Evolutionary conservation across 148 eudicot species (phyloP), one percentile per base, ranked within the genome.

Genomic region (Drosera capensis): DNA sequence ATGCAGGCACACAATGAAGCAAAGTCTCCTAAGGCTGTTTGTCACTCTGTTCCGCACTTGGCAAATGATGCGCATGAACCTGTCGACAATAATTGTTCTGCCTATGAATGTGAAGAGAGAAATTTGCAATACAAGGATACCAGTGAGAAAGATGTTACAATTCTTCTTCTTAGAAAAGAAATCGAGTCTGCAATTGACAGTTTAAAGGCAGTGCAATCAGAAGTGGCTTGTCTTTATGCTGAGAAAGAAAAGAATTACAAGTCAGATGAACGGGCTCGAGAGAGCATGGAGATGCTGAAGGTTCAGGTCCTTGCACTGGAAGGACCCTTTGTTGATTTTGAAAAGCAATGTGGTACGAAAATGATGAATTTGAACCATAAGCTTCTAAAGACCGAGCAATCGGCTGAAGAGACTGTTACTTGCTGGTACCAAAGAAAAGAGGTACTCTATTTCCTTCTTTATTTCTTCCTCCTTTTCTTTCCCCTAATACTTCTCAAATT

Each of bases 161-260:
- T 78, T 21, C 20, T 30, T 70, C 86, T 78, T 60, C 54, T 78
- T 39, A 66, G 54, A 59, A 79, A 55, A 26, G 94, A 82, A 68
- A 57, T 82, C 28, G 86, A 82, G 55, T 59, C 56, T 43, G 82
- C 94, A 19, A 57, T 75, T 43, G 62, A 62, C 40, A 72, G 78
- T 53, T 68, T 78, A 22, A 68, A 75, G 61, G 73, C 52, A 49
- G 75, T 78, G 59, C 82, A 72, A 59, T 63, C 61, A 26, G 77
- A 75, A 61, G 58, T 78, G 68, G 60, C 66, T 40, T 66, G 43
- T 29, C 44, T 84, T 45, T 56, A 36, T 23, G 19, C 43, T 40
- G 83, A 80, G 62, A 75, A 71, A 54, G 74, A 84, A 58, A 65
- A 71, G 58, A 53, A 65, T 21, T 35, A 36, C 58, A 55, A 43